Evolutionary conservation across 768 basidiomycete species (phyloP).

Genomic region (Tulasnella sp.): DNA sequence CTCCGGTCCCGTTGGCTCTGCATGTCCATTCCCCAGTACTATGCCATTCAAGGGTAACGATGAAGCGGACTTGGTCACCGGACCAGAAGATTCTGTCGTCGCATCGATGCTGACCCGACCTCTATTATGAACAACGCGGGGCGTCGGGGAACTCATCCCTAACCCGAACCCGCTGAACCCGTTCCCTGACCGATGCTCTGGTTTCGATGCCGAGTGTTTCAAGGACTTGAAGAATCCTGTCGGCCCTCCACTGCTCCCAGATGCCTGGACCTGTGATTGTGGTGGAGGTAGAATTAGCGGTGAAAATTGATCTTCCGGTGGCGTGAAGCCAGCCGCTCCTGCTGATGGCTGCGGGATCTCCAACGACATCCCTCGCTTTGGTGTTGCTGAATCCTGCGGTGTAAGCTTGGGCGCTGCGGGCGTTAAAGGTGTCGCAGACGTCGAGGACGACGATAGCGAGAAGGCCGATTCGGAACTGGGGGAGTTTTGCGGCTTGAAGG

Average conservation of each 20-base stretch:
- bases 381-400: background rate
- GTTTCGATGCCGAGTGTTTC: constrained; percentile 11
- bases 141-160: background rate
- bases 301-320: background rate
- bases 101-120: too few relatives aligned
- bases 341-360: background rate
- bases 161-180: background rate
- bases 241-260: background rate
- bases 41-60: too few relatives aligned
- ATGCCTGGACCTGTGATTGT: background rate
- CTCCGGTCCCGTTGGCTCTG: too few relatives aligned
- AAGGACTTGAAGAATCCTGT: constrained; percentile 12
- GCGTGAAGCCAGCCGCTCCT: background rate
- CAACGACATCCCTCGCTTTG: background rate
- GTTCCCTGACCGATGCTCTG: background rate
- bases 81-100: too few relatives aligned
- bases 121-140: background rate
- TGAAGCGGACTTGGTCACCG: too few relatives aligned
- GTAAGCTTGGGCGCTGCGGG: background rate
- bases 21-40: too few relatives aligned
- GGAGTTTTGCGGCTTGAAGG: background rate
- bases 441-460: background rate
- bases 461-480: background rate
- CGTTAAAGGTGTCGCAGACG: background rate
- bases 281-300: background rate